Percentiles rank a stretch among this genome's conserved stretches.
Conservation (phyloP, 23 red algal species). For the Gracilariopsis chorda region DNA sequence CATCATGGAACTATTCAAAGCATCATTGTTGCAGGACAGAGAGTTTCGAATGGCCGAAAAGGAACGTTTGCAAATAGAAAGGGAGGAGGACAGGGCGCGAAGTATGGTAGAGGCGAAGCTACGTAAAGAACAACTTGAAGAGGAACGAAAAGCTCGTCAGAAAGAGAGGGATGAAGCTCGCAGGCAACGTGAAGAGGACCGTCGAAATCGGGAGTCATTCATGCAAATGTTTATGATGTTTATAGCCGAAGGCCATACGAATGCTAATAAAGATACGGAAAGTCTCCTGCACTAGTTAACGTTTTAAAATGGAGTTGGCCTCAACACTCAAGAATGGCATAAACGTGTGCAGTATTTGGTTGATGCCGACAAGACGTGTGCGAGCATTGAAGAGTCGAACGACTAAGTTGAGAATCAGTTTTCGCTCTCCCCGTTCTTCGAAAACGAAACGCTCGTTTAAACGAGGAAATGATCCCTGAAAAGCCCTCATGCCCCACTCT, state of each 20-base stretch:
- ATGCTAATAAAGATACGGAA: not conserved
- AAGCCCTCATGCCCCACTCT: not conserved
- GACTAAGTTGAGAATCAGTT: not conserved
- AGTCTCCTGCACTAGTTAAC: not conserved
- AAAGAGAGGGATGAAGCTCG: not conserved
- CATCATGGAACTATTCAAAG: no score
- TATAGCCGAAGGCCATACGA: not conserved
- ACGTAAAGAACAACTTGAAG: not conserved
- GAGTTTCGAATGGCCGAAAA: no score
- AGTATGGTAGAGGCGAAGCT: no score
- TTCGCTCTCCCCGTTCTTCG: not conserved
- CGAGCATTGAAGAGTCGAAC: not conserved
- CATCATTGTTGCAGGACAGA: no score
- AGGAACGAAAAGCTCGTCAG: not conserved
- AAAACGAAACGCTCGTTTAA: not conserved
- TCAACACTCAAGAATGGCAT: not conserved
- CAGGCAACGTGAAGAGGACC: not conserved
- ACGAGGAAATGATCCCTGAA: not conserved
- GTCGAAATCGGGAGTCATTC: not conserved
- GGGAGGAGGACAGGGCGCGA: no score
- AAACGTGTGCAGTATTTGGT: not conserved
- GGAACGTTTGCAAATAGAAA: no score
- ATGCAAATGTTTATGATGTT: not conserved
- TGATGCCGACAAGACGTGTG: not conserved
- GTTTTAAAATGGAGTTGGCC: not conserved